These are phyloP conservation scores for barley (Hordeum vulgare) DNA, from an alignment of 176 grass and related monocot species.

Conservation along the genomic window MorexV3_pseudomolecules_assembly NC_058521.1:604961216-604961715, in stretches of 20 bases:
- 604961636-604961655: background rate
- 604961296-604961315: background rate
- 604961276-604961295: background rate
- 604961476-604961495: conserved; percentile 67
- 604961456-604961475: conserved; percentile 7
- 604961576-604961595: conserved; percentile 88
- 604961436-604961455: background rate
- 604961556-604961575: conserved; percentile 96
- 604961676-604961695: conserved; percentile 93
- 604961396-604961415: background rate
- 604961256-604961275: conserved; percentile 30
- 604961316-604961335: conserved; percentile 28
- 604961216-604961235: conserved; percentile 25
- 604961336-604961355: conserved; percentile 61
- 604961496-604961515: conserved; percentile 70
- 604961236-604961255: conserved; percentile 18
- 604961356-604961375: conserved; percentile 55
- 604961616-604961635: background rate
- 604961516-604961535: conserved; percentile 91
- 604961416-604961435: background rate
- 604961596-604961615: conserved; percentile 32
- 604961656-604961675: conserved; percentile 64
- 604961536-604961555: conserved; percentile 94
- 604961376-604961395: conserved; percentile 13
- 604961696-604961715: conserved; percentile 83